A percentile compares a stretch with the other conserved stretches of the same genome.
phyloP scores from a whole-genome alignment of 1,284 basidiomycete genomes.

The Leccinum glutinopallens region DNA sequence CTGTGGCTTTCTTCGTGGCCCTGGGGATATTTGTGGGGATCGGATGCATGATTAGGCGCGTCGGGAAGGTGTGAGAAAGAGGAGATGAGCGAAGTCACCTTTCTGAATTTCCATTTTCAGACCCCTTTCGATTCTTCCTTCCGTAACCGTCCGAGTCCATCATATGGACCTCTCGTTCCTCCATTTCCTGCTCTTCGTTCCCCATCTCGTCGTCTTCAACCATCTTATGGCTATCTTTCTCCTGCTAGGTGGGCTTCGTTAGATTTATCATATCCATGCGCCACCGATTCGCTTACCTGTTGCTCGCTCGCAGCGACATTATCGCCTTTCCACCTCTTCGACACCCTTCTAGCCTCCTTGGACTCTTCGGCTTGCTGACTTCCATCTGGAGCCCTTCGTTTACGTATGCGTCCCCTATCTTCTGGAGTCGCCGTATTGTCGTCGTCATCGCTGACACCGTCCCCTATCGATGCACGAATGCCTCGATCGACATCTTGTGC shows the following conservation, averaged over 20 bases:
- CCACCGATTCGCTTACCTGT: not conserved
- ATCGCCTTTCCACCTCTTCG: not conserved
- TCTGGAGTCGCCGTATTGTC: not conserved
- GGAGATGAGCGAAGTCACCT: not conserved
- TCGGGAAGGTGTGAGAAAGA: not conserved
- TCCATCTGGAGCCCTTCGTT: not conserved
- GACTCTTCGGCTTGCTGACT: not conserved
- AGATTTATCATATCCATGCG: not conserved
- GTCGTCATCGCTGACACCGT: not conserved
- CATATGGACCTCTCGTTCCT: not conserved
- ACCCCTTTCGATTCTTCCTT: not conserved
- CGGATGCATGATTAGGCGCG: not conserved
- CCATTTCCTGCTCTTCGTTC: not conserved
- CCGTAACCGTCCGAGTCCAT: not conserved
- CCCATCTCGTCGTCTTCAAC: not conserved
- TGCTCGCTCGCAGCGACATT: not conserved
- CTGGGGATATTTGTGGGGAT: not conserved
- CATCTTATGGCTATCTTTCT: not conserved
- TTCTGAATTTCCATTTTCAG: not conserved
- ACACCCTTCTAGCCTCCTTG: not conserved
- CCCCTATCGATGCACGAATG: not conserved
- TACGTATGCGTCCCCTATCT: not conserved
- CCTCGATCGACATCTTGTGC: not conserved
- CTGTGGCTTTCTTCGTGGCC: not conserved
- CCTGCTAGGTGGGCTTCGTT: not conserved